These are phyloP conservation scores for Fulvia fulva DNA, from an alignment of 2,329 filamentous ascomycete genomes.

Conservation along the genomic window DNA sequence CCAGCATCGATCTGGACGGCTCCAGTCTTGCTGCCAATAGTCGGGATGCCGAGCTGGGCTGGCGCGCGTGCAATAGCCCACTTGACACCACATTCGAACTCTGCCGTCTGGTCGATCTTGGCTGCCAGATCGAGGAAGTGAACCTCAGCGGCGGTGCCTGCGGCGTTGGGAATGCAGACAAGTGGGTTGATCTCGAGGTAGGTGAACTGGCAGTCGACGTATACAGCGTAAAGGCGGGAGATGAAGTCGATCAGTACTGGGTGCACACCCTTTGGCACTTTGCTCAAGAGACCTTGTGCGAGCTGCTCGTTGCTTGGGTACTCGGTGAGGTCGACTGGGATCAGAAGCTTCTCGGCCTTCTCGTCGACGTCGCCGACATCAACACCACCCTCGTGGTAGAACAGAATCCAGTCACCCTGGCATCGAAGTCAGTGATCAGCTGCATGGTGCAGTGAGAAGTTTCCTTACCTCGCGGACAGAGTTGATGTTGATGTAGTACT, in stretches of 20 bases:
- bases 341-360: conserved; percentile 97
- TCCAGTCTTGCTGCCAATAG: conserved; percentile 53
- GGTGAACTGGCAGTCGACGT: conserved; percentile 99
- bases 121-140: conserved; percentile 98
- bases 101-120: conserved; percentile 97
- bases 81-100: conserved; percentile 98
- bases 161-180: conserved; percentile 92
- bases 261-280: conserved; percentile 92
- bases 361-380: conserved; percentile 98
- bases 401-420: conserved; percentile 98
- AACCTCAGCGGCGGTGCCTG: conserved; percentile 87
- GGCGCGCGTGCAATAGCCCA: conserved; percentile 95
- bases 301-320: conserved; percentile 97
- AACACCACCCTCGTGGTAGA: conserved; percentile 99
- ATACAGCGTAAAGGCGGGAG: conserved; percentile 94
- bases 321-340: conserved; percentile 89
- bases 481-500: conserved; percentile 99
- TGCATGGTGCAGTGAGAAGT: neutral
- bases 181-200: conserved; percentile 99
- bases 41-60: conserved; percentile 77
- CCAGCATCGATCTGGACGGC: conserved; percentile 94
- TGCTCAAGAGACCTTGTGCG: conserved; percentile 76
- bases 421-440: conserved; percentile 29
- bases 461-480: conserved; percentile 94
- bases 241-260: conserved; percentile 99